phyloP scores from a whole-genome alignment of 1,139 yeast genomes.

The Suhomyces kunorum region DNA sequence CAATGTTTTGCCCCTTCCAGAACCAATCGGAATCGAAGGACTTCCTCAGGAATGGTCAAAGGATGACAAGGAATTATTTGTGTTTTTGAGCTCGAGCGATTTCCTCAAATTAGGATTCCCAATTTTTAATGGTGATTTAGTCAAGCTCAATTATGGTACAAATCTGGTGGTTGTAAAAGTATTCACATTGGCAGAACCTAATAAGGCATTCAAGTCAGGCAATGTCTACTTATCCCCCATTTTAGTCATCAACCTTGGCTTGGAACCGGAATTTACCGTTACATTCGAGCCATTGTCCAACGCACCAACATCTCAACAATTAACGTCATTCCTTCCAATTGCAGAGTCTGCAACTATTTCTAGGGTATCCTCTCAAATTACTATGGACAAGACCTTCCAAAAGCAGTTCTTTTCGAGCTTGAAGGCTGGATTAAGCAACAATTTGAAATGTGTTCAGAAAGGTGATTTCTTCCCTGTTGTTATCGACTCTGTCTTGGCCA shows the following conservation, averaged over 20 bases:
- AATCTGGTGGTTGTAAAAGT: conserved; percentile 44
- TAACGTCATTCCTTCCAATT: conserved; percentile 21
- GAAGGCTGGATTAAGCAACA: conserved; percentile 59
- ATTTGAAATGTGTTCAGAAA: conserved; percentile 55
- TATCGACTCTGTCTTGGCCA: conserved; percentile 70
- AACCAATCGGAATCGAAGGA: conserved; percentile 27
- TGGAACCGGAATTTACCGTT: conserved; percentile 34
- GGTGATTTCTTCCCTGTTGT: conserved; percentile 77
- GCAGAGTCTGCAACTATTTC: conserved; percentile 54
- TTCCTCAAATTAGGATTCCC: conserved; percentile 57
- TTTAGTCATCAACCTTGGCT: conserved; percentile 52
- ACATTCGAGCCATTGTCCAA: conserved; percentile 25
- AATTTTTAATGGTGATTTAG: conserved; percentile 69
- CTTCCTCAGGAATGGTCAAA: conserved; percentile 33
- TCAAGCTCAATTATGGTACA: conserved; percentile 35
- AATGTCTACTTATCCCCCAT: conserved; percentile 64
- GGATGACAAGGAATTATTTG: conserved; percentile 50
- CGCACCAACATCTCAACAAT: conserved; percentile 11
- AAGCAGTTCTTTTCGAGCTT: conserved; percentile 64
- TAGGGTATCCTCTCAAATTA: conserved; percentile 68
- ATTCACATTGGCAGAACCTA: conserved; percentile 68
- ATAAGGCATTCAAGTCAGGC: conserved; percentile 37
- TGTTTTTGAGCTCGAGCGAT: conserved; percentile 53
- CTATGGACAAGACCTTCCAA: conserved; percentile 68
- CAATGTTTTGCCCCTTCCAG: conserved; percentile 33